Base-by-base conservation (phyloP, 192 early-diverging fungal species). In the Rhizophlyctis rosea region DNA sequence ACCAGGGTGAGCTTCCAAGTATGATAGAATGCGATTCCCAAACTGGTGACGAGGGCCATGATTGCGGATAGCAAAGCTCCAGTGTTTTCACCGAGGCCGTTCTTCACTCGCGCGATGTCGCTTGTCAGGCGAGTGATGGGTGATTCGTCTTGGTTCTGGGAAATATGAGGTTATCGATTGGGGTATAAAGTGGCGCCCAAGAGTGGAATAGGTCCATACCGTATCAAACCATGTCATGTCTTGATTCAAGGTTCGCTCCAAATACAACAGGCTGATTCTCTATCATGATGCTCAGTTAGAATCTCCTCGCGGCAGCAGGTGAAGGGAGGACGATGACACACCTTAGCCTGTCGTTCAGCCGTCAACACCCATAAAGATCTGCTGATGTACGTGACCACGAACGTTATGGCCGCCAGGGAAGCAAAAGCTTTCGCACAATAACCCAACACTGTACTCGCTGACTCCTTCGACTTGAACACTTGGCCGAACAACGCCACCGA, bases 1-100 rank as follows among this genome's bases (percentile, higher is more conserved):
- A 98, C 90, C 56, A 95, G 74, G 31, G 91, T 81, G 52, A 95
- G 77, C 62, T 72, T 80, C 91, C 92, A 94, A 3, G 88, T 91
- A 67, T 85, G 74, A 30, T 59, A 50, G 62, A 72, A 74, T 25
- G 66, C 70, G 57, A 73, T 72, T 23, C 73, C 59, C 50, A 77
- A 72, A 3, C 73, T 75, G 34, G 70, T 59, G 57, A 44, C 24
- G 25, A 31, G n/a, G 28, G 1, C 16, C 18, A 25, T 16, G 1
- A 54, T 0, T 21, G 27, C 28, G 52, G 1, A 21, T 27, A 54
- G 1, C 24, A 71, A 16, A 54, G 25, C 18, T 54, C 52, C 36
- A 9, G 64, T 32, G 34, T 58, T 72, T 29, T 73, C 71, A 24
- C 54, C 61, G 9, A 73, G 50, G 21, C 71, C 71, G 13, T 18